Evolutionary conservation across 2,329 filamentous ascomycete genomes (phyloP), one percentile per base, ranked within the genome.

Genomic region (Aspergillus novofumigatus): DNA sequence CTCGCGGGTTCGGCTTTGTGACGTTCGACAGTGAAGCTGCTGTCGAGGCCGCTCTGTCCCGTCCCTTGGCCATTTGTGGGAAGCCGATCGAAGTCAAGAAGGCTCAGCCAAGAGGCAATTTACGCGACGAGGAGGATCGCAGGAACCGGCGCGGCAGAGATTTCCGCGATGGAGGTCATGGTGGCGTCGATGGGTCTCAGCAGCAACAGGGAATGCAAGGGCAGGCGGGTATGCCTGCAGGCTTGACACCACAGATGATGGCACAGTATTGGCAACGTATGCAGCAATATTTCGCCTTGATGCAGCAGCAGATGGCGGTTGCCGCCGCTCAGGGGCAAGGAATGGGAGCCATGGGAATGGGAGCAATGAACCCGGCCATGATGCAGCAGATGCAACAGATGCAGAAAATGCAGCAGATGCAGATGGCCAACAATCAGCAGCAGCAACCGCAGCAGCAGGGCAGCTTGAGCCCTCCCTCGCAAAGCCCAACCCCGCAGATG

Each of bases 61-160:
- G 87, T 23, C 90, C 91, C 17, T 83, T 99, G 11, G 91, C 94
- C 71, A 97, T 99, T 59, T 89, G 95, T 62, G 92, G 92, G 58
- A 99, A 99, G 78, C 87, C 90, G 2, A 97, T 99, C 65, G 94
- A 99, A 73, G 94, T 99, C 54, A 99, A 99, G 81, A 96, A 96
- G 69, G 94, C 94, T 1, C 93, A 99, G 70, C 94, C 94, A 5
- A 84, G 94, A 59, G 93, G 94, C 65, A 97, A 97, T 72, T 86
- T 97, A 73, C 87, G 91, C 55, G 93, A 97, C 64, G 92, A 96
- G 56, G 92, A 96, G 59, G 89, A 91, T 51, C 73, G 74, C 61
- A 82, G 85, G n/a, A 80, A 73, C 42, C 72, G 75, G 47, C 71
- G 73, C 44, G 72, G 72, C 51, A 72, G 75, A 54, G 75, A 78